Base-by-base conservation (phyloP, 176 grass and related monocot genomes). In the Themeda triandra region DNA sequence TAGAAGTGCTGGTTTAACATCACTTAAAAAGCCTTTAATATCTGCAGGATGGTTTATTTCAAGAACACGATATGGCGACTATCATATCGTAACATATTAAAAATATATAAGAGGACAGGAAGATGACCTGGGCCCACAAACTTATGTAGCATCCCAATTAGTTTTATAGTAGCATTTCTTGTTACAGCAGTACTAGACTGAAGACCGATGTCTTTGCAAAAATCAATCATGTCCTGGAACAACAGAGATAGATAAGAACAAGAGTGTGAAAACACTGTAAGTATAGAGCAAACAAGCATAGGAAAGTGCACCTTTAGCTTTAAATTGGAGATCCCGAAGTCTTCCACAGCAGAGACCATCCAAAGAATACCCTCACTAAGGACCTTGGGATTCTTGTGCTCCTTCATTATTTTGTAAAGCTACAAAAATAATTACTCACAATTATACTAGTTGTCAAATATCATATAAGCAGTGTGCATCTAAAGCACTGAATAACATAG, bases 341-440 rank as follows among this genome's bases (percentile, higher is more conserved):
- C 96, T 62, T 99, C 96, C 10, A 96, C 90, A 42, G 96, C 93
- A 85, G 96, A 96, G 36, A 99, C 93, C 93, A 99, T 99, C 96
- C 96, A 99, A 71, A 94, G 63, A 80, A 99, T 84, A 74, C 96
- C 96, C 81, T 99, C 96, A 56, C 88, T 99, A 63, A 95, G 93
- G 66, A 99, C 96, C 81, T 99, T 99, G 11, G 96, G 96, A 76
- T 99, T 99, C 82, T 99, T 99, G 78, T 99, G 96, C 75, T 92
- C 96, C 87, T 94, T 99, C 96, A 99, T 92, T 82, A 99, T 99
- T 93, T 99, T 99, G 88, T 96, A 98, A 31, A 98, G 76, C 96
- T 98, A 88, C 21, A 91, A 69, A 48, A 70, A 78, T 29, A 78
- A 63, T 40, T 41, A 71, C n/a, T 37, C 39, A 66, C 54, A 80